Base-by-base conservation (phyloP, 192 early-diverging fungal species). In the Dispira simplex region DNA sequence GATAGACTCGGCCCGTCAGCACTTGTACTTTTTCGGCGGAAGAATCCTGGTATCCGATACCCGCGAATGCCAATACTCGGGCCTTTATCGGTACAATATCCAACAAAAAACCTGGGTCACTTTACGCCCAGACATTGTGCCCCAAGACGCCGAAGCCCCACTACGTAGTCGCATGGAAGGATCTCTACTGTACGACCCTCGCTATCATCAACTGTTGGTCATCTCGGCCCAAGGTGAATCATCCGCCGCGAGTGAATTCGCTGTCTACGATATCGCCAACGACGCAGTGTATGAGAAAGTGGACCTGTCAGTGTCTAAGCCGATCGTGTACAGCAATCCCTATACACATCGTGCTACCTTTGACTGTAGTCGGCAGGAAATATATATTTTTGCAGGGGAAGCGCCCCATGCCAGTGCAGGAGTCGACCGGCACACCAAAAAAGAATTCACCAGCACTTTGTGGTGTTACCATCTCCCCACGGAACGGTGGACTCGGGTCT, bases 21-120 rank as follows among this genome's bases (percentile, higher is more conserved):
- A 81, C 11, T 67, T 98, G 0, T 98, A 95, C 73, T 77, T 95
- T 8, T 98, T 96, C 78, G 95, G 95, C 51, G 95, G 95, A 62
- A 75, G 88, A 44, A 81, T 81, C 0, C 76, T 88, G 46, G 72
- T 74, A 58, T 77, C 77, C 16, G 90, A 91, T 65, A 64, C 77
- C 20, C 77, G 76, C 64, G 78, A 85, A 52, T 85, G 81, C 28
- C 76, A 79, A 11, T 95, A 91, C 73, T 89, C 89, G 59, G 95
- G 95, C 0, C 74, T 98, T 23, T 98, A 92, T 67, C 70, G 85
- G 11, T 98, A 91, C 67, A 66, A 85, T 63, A 83, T 92, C 53
- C 67, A 67, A 8, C 67, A 69, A 1, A 82, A 88, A 46, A 53
- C 63, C 20, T 98, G 95, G 95, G 75, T 73, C 20, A 69, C 84